Evolutionary conservation across 352 stramenopile genomes (phyloP).

Genomic region (Pythium rishiriense): DNA sequence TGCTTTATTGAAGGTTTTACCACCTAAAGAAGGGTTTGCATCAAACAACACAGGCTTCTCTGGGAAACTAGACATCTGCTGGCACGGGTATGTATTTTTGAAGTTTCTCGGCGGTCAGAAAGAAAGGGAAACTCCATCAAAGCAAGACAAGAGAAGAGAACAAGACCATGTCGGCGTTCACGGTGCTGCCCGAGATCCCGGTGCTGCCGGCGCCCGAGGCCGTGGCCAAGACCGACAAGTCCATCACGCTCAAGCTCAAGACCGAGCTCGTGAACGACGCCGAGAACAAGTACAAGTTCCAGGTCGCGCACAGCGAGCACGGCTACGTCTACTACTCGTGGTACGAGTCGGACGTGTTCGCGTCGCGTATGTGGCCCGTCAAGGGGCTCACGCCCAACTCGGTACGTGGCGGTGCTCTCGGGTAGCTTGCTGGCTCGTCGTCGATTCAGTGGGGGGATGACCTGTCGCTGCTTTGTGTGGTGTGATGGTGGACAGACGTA

Average conservation of each 20-base stretch:
- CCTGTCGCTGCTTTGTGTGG: too few species aligned
- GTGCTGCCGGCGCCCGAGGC: conserved; percentile 56
- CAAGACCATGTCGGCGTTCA: conserved; percentile 37
- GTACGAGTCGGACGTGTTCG: conserved; percentile 68
- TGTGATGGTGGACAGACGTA: too few species aligned
- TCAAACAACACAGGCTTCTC: conserved; percentile 9
- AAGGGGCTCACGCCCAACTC: conserved; percentile 75
- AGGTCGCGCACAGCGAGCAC: conserved; percentile 78
- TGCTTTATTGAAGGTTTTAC: background rate
- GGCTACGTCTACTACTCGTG: conserved; percentile 90
- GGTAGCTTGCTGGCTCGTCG: too few species aligned
- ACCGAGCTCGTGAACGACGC: conserved; percentile 32
- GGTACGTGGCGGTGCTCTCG: conserved; percentile 31
- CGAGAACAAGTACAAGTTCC: conserved; percentile 57
- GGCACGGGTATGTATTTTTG: conserved; percentile 28
- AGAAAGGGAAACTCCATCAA: background rate
- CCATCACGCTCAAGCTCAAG: conserved; percentile 54
- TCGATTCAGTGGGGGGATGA: too few species aligned
- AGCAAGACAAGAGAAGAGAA: background rate
- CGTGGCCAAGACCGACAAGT: conserved; percentile 77
- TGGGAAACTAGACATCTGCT: conserved; percentile 13
- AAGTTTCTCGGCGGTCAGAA: conserved; percentile 23
- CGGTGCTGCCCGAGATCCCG: conserved; percentile 61
- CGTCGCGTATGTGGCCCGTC: conserved; percentile 56
- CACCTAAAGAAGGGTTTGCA: background rate